Conservation (phyloP, 1,284 basidiomycete genomes). For the Kwoniella shivajii region DNA sequence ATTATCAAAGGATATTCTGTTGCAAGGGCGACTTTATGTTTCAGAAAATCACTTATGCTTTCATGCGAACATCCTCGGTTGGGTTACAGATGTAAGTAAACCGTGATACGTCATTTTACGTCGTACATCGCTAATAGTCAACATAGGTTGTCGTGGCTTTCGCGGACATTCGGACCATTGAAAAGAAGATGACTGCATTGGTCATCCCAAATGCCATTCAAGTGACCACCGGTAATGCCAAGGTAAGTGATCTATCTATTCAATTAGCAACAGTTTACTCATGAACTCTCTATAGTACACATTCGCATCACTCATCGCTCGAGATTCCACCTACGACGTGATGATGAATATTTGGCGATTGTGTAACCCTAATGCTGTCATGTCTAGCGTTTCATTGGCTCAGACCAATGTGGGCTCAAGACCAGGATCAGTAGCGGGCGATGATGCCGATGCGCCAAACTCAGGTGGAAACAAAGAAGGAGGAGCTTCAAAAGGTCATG, state of each 20-base stretch:
- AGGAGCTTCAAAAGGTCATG: slow-evolving; percentile 33
- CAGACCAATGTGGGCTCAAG: slow-evolving; percentile 25
- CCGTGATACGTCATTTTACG: neutral
- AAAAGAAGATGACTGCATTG: slow-evolving; percentile 98
- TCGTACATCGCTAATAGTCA: slow-evolving; percentile 13
- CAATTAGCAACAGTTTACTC: neutral
- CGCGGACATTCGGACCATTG: slow-evolving; percentile 82
- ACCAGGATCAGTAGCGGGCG: slow-evolving; percentile 32
- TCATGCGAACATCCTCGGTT: slow-evolving; percentile 98
- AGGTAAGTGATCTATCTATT: slow-evolving; percentile 39
- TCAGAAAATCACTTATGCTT: slow-evolving; percentile 99
- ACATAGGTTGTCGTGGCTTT: slow-evolving; percentile 84
- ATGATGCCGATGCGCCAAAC: slow-evolving; percentile 13
- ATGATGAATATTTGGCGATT: slow-evolving; percentile 95
- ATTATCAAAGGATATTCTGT: slow-evolving; percentile 90
- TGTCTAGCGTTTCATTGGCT: slow-evolving; percentile 35
- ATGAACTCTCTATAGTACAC: slow-evolving; percentile 67
- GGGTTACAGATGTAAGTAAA: slow-evolving; percentile 86
- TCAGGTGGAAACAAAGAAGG: neutral
- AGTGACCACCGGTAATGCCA: slow-evolving; percentile 72
- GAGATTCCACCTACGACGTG: slow-evolving; percentile 95
- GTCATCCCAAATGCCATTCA: slow-evolving; percentile 98
- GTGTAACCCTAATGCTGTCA: slow-evolving; percentile 71
- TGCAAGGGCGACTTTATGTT: slow-evolving; percentile 94
- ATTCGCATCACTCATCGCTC: slow-evolving; percentile 93